Base-by-base conservation (phyloP, 306 rosid species). In the Ziziphus jujuba region DNA sequence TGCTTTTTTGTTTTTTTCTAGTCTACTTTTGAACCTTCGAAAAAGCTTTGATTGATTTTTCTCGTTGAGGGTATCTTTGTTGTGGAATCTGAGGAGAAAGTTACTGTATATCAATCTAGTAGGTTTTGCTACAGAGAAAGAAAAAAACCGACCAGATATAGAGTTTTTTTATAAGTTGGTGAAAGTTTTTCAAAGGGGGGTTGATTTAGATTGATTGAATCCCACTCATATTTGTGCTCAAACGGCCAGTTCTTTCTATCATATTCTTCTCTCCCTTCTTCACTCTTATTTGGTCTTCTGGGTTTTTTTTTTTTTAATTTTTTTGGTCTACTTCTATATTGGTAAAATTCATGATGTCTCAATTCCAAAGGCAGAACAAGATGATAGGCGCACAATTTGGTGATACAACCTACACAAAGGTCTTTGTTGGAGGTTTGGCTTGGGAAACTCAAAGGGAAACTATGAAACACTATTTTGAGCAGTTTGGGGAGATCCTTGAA, bases 401-500 rank as follows among this genome's bases (percentile, higher is more conserved):
- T 36, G 97, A 91, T 73, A 88, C 97, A 9, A 88, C 88, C 0
- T 74, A 79, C 74, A 91, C 96, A 21, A 91, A 91, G 57, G 76
- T 89, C 12, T 91, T 91, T 52, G 96, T 91, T 0, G 98, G 98
- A 50, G 98, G 98, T n/a, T 76, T 91, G 34, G 96, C 98, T 35
- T 91, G 96, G 98, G 91, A 82, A 69, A 91, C 98, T 5, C 89
- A 89, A 45, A 84, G 84, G 1, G 89, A 87, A 23, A 71, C 83
- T n/a, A 53, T 28, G 89, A 85, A 80, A 74, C 81, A 83, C 77
- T 89, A 89, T 64, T 91, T 91, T 64, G 87, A 85, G 52, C 88
- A 85, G 72, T 91, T 91, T 43, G 98, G 98, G 0, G 86, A 84
- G 63, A 85, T 90, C 75, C 81, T 85, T 40, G 95, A 90, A 51